Evolutionary conservation across 148 eudicot species (phyloP).

Genomic region (Vaccinium vitisidaea): DNA sequence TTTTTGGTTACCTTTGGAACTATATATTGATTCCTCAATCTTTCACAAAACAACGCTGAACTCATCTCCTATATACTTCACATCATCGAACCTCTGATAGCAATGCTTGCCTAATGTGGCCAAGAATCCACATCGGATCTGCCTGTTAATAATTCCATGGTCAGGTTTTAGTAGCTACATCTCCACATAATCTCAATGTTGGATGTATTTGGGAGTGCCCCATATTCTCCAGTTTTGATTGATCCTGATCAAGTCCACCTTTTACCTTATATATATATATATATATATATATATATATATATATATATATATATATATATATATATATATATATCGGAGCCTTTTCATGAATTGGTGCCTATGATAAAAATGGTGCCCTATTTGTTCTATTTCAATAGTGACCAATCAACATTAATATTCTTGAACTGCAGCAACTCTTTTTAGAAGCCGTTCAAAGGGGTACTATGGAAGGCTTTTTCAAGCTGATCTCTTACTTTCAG

Average conservation of each 20-base stretch:
- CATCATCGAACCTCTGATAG: background rate
- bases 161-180: background rate
- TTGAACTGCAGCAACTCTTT: slow-evolving; percentile 71
- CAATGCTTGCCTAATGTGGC: background rate
- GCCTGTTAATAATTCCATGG: background rate
- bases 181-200: background rate
- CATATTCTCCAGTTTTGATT: background rate
- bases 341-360: background rate
- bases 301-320: background rate
- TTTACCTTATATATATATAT: background rate
- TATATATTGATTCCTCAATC: background rate
- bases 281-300: background rate
- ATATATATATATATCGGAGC: background rate
- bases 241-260: background rate
- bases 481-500: slow-evolving; percentile 83
- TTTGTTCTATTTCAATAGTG: background rate
- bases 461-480: slow-evolving; percentile 82
- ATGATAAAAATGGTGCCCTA: background rate
- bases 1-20: background rate
- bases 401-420: slow-evolving; percentile 3
- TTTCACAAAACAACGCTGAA: background rate
- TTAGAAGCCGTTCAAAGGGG: slow-evolving; percentile 72
- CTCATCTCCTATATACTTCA: background rate
- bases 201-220: background rate
- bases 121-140: background rate